phyloP scores from a whole-genome alignment of 1,139 yeast species.

The Blastobotrys indianensis region DNA sequence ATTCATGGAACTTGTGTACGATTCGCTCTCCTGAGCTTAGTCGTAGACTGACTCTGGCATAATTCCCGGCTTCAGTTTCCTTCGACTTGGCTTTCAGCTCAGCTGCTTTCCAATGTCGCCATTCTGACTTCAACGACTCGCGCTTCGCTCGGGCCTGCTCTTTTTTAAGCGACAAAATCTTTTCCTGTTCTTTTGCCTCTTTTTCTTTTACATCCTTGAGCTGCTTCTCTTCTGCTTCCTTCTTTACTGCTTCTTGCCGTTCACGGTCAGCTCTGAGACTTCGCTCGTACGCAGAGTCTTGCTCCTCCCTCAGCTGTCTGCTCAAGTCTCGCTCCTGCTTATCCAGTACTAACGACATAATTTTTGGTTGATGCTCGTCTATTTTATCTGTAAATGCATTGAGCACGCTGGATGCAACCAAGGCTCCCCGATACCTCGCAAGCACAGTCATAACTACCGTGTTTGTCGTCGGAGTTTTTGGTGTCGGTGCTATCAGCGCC shows the following conservation, averaged over 20 bases:
- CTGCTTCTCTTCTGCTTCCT: conserved; percentile 29
- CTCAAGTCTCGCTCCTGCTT: conserved; percentile 55
- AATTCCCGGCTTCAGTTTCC: conserved; percentile 14
- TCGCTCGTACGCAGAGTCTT: conserved; percentile 69
- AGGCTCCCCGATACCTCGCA: conserved; percentile 58
- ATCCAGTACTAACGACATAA: conserved; percentile 54
- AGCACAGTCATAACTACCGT: conserved; percentile 49
- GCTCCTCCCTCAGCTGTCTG: conserved; percentile 61
- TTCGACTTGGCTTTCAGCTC: conserved; percentile 15
- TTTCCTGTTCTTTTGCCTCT: conserved; percentile 27
- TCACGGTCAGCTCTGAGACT: conserved; percentile 56
- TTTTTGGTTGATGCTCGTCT: conserved; percentile 55
- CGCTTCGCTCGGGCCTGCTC: conserved; percentile 9
- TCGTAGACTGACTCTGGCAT: conserved; percentile 44
- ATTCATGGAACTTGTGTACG: conserved; percentile 48
- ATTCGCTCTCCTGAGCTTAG: conserved; percentile 57
- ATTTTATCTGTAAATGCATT: conserved; percentile 31
- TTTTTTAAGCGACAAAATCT: conserved; percentile 18
- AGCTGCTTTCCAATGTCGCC: conserved; percentile 26
- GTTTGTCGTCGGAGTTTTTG: conserved; percentile 33
- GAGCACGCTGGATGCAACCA: conserved; percentile 33
- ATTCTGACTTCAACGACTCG: conserved; percentile 19
- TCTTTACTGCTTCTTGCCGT: conserved; percentile 33
- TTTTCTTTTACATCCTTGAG: conserved; percentile 28
- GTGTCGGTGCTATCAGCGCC: conserved; percentile 55